Base-by-base conservation (phyloP, 2,329 filamentous ascomycete species). In the Scedosporium apiospermum region DNA sequence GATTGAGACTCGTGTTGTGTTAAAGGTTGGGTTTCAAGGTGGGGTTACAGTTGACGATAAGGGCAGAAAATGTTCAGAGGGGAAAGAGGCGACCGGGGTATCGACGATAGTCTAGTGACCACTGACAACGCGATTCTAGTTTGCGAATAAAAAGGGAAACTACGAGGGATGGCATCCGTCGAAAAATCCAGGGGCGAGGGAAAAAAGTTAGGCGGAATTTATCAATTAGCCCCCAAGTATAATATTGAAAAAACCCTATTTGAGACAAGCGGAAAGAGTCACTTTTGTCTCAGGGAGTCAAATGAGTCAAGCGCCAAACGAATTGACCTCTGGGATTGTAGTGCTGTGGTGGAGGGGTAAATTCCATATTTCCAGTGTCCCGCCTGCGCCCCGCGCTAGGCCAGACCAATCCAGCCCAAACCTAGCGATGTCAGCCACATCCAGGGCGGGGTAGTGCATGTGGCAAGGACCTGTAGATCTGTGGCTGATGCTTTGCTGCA, bases 181-280 rank as follows among this genome's bases (percentile, higher is more conserved):
- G 42, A 23, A 57, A 34, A 34, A 55, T 18, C 44, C 23, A 21
- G 34, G 57, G 57, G 30, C 30, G 42, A 59, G 7, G 34, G 30
- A n/a, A 27, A 57, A 57, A 44, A n/a, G 30, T 61, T 57, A 49
- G 42, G 41, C 44, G 59, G 59, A 44, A 61, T 51, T 55, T 61
- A 61, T 61, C 59, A 61, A 61, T 61, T 53, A 26, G 44, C 38
- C 44, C 30, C 44, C 27, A 21, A 51, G 46, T 51, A 51, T 26
- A 34, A 41, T 58, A 38, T 16, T 61, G 46, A 41, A 49, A 49
- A 55, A 61, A 61, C 60, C 60, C 60, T 61, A 58, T 23, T 18
- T 23, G n/a, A 51, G 27, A 58, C 16, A 23, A 58, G 55, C 9
- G 27, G 16, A 58, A 26, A 23, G 23, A 55, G 51, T 49, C 44